A percentile compares a stretch with the other conserved stretches of the same genome.
Evolutionary conservation across 768 basidiomycete species (phyloP).

Genomic region (Sporobolomyces roseus): DNA sequence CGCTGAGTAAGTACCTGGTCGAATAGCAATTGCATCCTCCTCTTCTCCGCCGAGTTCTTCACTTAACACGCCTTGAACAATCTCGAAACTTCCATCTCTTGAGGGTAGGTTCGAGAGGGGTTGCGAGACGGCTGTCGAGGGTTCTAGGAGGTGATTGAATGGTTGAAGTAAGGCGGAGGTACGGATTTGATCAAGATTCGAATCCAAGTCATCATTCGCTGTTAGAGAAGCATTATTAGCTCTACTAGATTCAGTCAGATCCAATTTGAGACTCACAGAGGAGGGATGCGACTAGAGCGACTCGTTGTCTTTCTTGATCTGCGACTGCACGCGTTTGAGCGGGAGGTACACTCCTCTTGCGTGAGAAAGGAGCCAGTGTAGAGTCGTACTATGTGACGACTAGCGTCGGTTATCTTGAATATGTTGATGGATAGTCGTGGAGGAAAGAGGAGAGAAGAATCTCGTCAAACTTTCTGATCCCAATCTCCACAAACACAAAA

Average conservation of each 20-base stretch:
- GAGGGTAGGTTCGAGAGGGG: background rate
- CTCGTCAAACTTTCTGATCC: too few species aligned
- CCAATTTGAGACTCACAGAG: conserved; percentile 2
- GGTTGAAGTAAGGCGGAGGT: conserved; percentile 26
- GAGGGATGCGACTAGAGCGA: conserved; percentile 15
- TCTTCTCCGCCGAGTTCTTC: background rate
- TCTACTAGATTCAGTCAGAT: background rate
- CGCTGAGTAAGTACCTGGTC: conserved; percentile 11
- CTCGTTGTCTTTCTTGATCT: background rate
- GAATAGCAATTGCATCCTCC: background rate
- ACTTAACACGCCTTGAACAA: background rate
- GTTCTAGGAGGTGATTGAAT: conserved; percentile 22
- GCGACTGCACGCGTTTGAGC: too few species aligned
- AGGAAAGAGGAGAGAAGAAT: too few species aligned
- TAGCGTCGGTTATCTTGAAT: too few species aligned
- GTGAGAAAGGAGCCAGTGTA: background rate
- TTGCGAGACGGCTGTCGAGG: background rate
- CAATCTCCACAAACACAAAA: too few species aligned
- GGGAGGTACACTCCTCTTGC: too few species aligned
- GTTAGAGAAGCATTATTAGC: too few species aligned
- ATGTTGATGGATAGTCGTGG: too few species aligned
- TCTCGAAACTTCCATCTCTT: conserved; percentile 10
- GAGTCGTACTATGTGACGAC: too few species aligned
- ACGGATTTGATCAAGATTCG: background rate
- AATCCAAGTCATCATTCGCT: background rate